A percentile compares a stretch with the other conserved stretches of the same genome.
Conservation (phyloP, 2,329 filamentous ascomycete species). For the Calonectria pteridis region DNA sequence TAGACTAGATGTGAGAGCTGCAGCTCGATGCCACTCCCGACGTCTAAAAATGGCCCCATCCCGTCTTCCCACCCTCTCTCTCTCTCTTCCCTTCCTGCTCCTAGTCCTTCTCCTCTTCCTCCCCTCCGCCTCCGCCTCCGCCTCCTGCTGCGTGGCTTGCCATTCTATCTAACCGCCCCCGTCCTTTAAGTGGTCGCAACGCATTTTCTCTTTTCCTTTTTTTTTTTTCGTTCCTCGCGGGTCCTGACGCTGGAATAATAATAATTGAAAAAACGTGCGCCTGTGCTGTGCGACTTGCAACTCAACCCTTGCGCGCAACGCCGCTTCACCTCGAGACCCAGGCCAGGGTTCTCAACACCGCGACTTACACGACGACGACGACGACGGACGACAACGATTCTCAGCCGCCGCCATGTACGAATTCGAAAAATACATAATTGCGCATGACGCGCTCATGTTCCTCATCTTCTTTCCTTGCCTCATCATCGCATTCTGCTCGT, state of each 20-base stretch:
- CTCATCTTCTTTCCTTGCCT: constrained; percentile 32
- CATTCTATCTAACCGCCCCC: not conserved
- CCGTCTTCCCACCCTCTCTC: constrained; percentile 7
- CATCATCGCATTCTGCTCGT: constrained; percentile 37
- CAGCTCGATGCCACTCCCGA: not conserved
- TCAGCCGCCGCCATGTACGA: not conserved
- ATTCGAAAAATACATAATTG: constrained; percentile 23
- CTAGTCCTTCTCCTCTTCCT: too few relatives aligned
- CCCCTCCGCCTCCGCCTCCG: not conserved
- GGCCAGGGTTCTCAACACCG: not conserved
- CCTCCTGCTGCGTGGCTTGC: not conserved
- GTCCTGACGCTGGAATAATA: not conserved
- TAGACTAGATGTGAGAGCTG: not conserved
- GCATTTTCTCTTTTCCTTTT: not conserved
- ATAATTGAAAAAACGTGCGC: not conserved
- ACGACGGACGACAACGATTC: not conserved
- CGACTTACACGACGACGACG: not conserved
- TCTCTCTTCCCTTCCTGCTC: not conserved
- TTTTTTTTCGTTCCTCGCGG: too few relatives aligned
- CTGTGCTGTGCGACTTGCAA: not conserved
- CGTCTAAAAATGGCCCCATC: constrained; percentile 25
- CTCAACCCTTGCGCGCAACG: not conserved
- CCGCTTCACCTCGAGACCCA: not conserved
- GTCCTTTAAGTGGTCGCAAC: not conserved
- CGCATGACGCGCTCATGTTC: constrained; percentile 29